Percentiles rank a stretch among this genome's conserved stretches.
phyloP scores from a whole-genome alignment of 768 basidiomycete genomes.

The Boletus sp. region DNA sequence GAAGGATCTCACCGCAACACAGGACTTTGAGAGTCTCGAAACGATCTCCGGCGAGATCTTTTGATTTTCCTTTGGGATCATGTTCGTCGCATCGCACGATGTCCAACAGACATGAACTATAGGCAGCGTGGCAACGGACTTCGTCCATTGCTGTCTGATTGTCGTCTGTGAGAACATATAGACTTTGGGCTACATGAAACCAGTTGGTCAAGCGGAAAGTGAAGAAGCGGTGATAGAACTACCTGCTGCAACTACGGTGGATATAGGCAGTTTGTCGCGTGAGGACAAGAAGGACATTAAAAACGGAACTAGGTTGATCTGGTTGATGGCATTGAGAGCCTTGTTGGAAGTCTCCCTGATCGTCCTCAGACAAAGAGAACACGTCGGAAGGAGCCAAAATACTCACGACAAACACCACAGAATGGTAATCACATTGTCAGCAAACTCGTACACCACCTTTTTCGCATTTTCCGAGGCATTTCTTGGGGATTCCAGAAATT shows the following conservation, averaged over 20 bases:
- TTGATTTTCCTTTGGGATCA: conserved; percentile 37
- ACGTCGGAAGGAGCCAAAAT: not conserved
- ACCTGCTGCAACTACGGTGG: conserved; percentile 83
- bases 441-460: conserved; percentile 79
- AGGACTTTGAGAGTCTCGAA: conserved; percentile 59
- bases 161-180: conserved; percentile 92
- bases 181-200: conserved; percentile 67
- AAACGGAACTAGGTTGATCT: conserved; percentile 75
- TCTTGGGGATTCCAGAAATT: conserved; percentile 61
- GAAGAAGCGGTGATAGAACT: conserved; percentile 11
- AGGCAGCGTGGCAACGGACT: conserved; percentile 57
- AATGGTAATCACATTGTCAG: conserved; percentile 90
- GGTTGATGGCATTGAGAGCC: conserved; percentile 74
- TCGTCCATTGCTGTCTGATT: conserved; percentile 74
- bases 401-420: conserved; percentile 95
- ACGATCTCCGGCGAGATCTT: conserved; percentile 48
- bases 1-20: conserved; percentile 55
- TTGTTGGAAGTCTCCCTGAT: conserved; percentile 89
- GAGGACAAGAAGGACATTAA: conserved; percentile 86
- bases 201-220: not conserved
- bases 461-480: conserved; percentile 66
- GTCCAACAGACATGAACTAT: conserved; percentile 63
- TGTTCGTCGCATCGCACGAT: conserved; percentile 45
- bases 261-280: conserved; percentile 62
- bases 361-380: conserved; percentile 20